Percentiles rank a stretch among this genome's conserved stretches.
Evolutionary conservation across 2,329 filamentous ascomycete species (phyloP).

Genomic region (Fusarium anthophilum): DNA sequence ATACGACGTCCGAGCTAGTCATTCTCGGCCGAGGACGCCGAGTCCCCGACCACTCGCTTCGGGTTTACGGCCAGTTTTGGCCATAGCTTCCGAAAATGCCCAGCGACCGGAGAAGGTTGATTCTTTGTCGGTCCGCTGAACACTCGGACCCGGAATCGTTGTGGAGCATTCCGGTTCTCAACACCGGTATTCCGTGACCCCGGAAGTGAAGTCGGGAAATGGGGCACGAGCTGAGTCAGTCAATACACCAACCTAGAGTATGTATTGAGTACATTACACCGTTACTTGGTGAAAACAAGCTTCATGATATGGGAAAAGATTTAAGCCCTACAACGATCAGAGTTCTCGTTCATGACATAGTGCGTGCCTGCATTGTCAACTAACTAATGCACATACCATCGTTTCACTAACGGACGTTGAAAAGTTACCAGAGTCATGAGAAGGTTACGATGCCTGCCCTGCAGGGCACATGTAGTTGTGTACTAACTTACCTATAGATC

Average conservation of each 20-base stretch:
- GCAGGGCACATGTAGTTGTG: not conserved
- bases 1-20: not conserved
- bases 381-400: not conserved
- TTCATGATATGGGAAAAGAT: not conserved
- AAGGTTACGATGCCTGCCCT: not conserved
- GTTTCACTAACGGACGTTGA: slow-evolving; percentile 10
- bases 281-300: not conserved
- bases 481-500: not conserved
- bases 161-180: not conserved
- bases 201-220: slow-evolving; percentile 2
- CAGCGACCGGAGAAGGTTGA: not conserved
- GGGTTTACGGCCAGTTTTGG: not conserved
- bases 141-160: not conserved
- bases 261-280: not conserved
- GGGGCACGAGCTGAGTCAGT: not conserved
- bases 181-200: not conserved
- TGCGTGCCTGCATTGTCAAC: not conserved
- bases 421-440: not conserved
- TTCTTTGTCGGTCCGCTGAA: slow-evolving; percentile 1
- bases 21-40: slow-evolving; percentile 2
- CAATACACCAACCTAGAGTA: not conserved
- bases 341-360: not conserved
- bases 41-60: not conserved
- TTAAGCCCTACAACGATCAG: not conserved
- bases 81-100: not conserved